phyloP scores from a whole-genome alignment of 2,329 filamentous ascomycete genomes.

The Pseudocercospora musae region DNA sequence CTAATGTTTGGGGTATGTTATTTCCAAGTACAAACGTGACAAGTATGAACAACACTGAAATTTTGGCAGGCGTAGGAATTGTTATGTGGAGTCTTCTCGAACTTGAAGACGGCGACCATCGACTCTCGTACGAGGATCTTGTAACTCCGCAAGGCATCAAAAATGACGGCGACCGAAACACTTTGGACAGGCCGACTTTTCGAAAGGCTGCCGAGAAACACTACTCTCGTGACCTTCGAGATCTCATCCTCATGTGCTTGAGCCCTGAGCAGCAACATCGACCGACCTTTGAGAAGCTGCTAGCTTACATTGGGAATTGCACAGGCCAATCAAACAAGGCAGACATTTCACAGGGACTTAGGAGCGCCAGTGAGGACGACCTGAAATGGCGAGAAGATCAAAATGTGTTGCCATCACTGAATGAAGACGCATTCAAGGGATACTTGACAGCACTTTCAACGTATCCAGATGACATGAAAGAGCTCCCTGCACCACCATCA shows the following conservation, averaged over 20 bases:
- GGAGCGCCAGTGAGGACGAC: not conserved
- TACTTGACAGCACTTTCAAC: not conserved
- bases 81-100: constrained; percentile 11
- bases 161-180: not conserved
- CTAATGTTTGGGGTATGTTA: constrained; percentile 14
- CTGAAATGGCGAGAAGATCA: not conserved
- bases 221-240: not conserved
- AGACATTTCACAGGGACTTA: not conserved
- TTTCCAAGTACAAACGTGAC: not conserved
- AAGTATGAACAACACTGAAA: not conserved
- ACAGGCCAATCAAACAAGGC: not conserved
- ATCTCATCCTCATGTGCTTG: not conserved
- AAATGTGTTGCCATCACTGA: not conserved
- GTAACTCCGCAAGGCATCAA: not conserved
- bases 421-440: not conserved
- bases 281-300: not conserved
- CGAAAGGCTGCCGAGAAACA: not conserved
- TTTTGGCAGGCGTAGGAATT: constrained; percentile 5
- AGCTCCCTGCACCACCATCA: not conserved
- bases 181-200: not conserved
- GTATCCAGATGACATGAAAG: not conserved
- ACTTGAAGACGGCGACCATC: not conserved
- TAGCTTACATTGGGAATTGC: not conserved
- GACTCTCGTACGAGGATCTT: not conserved
- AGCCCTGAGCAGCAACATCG: not conserved